Evolutionary conservation across 2,329 filamentous ascomycete species (phyloP).

Genomic region (Tolypocladium nubicola): DNA sequence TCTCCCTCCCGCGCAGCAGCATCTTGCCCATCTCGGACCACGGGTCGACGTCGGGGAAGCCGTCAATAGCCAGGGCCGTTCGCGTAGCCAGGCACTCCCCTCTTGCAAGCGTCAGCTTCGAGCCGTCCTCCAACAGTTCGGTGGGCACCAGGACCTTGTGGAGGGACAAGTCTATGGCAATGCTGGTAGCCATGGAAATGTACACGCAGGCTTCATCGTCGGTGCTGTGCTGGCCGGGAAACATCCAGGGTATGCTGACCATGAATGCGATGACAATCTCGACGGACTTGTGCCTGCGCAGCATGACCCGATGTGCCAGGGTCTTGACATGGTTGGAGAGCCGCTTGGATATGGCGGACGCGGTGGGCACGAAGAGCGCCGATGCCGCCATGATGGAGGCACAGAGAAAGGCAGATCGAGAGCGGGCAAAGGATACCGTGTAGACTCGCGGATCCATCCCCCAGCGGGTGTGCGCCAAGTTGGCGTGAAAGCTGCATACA

Average conservation of each 20-base stretch:
- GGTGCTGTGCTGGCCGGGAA: slow-evolving; percentile 53
- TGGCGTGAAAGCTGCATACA: slow-evolving; percentile 49
- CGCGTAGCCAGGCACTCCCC: slow-evolving; percentile 60
- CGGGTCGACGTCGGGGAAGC: slow-evolving; percentile 53
- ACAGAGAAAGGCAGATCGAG: slow-evolving; percentile 59
- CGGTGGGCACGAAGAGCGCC: slow-evolving; percentile 54
- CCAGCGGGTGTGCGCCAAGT: slow-evolving; percentile 64
- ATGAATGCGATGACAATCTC: slow-evolving; percentile 68
- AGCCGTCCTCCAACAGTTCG: slow-evolving; percentile 31
- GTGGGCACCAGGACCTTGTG: slow-evolving; percentile 58
- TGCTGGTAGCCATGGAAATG: slow-evolving; percentile 57
- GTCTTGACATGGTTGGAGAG: slow-evolving; percentile 53
- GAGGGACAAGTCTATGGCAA: slow-evolving; percentile 58
- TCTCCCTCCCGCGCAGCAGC: slow-evolving; percentile 53
- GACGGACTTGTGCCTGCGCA: slow-evolving; percentile 54
- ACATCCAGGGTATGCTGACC: slow-evolving; percentile 69
- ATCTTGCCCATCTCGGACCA: slow-evolving; percentile 48
- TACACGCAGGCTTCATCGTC: slow-evolving; percentile 66
- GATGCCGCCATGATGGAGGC: slow-evolving; percentile 62
- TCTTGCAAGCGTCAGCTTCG: slow-evolving; percentile 38
- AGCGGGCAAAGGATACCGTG: slow-evolving; percentile 53
- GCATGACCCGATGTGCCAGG: slow-evolving; percentile 51
- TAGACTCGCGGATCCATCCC: slow-evolving; percentile 60
- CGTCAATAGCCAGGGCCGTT: slow-evolving; percentile 56
- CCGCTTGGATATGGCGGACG: slow-evolving; percentile 53